These are phyloP conservation scores for Phanerochaete sordida DNA, from an alignment of 768 basidiomycete species.

Conservation along the genomic window DNA sequence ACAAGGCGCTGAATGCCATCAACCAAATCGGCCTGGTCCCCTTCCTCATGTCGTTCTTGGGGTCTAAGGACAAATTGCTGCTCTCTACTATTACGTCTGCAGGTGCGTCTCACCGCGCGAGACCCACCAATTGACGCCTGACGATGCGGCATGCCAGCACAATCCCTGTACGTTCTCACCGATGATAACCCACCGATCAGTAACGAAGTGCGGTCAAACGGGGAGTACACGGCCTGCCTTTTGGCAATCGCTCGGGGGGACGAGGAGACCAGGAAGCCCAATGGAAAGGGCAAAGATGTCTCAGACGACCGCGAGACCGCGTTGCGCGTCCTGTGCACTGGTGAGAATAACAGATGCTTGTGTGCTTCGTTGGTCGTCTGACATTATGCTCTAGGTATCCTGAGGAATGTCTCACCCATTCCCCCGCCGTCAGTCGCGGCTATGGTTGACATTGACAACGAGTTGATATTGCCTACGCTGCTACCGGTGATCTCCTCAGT, in stretches of 20 bases:
- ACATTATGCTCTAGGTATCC: slow-evolving; percentile 50
- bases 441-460: slow-evolving; percentile 64
- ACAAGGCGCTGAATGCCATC: slow-evolving; percentile 85
- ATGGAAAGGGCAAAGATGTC: slow-evolving; percentile 38
- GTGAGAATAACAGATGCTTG: slow-evolving; percentile 33
- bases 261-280: slow-evolving; percentile 23
- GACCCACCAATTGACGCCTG: not conserved
- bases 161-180: slow-evolving; percentile 89
- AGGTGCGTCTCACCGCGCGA: slow-evolving; percentile 41
- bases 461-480: slow-evolving; percentile 68
- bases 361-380: not conserved
- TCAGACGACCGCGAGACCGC: slow-evolving; percentile 47
- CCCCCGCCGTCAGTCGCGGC: slow-evolving; percentile 64
- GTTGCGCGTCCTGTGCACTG: slow-evolving; percentile 67
- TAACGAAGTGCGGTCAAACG: slow-evolving; percentile 57
- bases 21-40: slow-evolving; percentile 76
- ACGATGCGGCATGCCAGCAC: slow-evolving; percentile 46
- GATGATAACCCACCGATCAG: slow-evolving; percentile 84
- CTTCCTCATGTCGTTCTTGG: slow-evolving; percentile 89
- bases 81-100: slow-evolving; percentile 73
- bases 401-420: slow-evolving; percentile 74
- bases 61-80: slow-evolving; percentile 64
- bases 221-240: slow-evolving; percentile 60
- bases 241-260: slow-evolving; percentile 52
- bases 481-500: slow-evolving; percentile 61